phyloP scores from a whole-genome alignment of 176 grass and related monocot species.

The Cenchrus purpureus region DNA sequence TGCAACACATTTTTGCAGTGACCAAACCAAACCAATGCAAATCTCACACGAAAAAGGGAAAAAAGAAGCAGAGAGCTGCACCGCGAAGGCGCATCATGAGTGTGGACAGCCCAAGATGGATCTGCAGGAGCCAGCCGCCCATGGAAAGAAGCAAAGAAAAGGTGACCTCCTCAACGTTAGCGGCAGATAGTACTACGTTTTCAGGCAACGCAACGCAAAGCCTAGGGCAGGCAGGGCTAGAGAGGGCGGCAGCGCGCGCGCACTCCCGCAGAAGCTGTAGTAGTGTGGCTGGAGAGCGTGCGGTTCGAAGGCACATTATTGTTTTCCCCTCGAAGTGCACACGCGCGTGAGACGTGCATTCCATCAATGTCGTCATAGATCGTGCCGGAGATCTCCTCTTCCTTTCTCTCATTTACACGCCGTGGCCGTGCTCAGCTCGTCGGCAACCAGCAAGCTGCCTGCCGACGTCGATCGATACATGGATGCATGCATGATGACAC shows the following conservation, averaged over 20 bases:
- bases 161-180: slow-evolving; percentile 41
- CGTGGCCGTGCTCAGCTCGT: background rate
- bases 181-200: background rate
- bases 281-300: slow-evolving; percentile 15
- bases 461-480: background rate
- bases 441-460: background rate
- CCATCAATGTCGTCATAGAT: slow-evolving; percentile 42
- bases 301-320: slow-evolving; percentile 50
- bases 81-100: slow-evolving; percentile 12
- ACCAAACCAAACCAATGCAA: background rate
- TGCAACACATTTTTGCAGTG: background rate
- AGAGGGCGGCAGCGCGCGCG: background rate
- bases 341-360: slow-evolving; percentile 28
- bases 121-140: slow-evolving; percentile 9
- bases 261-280: background rate
- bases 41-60: background rate
- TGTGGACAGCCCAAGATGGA: slow-evolving; percentile 35
- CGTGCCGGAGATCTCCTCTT: slow-evolving; percentile 28
- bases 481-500: background rate
- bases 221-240: background rate
- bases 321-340: slow-evolving; percentile 46
- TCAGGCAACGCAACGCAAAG: slow-evolving; percentile 17
- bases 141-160: slow-evolving; percentile 34
- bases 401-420: slow-evolving; percentile 30
- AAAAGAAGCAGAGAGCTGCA: background rate